Base-by-base conservation (phyloP, 176 grass and related monocot genomes). In the Carex scoparia region DNA sequence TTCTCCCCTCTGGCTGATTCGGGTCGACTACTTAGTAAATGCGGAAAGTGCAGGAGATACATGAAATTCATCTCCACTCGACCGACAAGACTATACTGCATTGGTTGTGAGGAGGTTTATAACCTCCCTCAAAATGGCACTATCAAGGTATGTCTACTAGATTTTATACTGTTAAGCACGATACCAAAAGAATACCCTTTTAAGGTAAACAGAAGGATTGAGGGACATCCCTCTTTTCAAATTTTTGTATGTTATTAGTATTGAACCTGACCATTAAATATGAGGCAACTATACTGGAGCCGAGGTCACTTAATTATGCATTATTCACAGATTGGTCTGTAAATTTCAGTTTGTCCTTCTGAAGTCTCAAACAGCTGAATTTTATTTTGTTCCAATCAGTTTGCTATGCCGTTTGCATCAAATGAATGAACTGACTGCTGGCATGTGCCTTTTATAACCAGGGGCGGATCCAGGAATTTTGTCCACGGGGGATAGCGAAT, bases 41-140 rank as follows among this genome's bases (percentile, higher is more conserved):
- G 95, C 1, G 95, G 95, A 62, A 98, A 98, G 94, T 98, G 95
- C 87, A 90, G 68, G 61, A 87, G 91, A 44, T 98, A 94, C 74
- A 98, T 98, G 95, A 98, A 98, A 85, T 94, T 88, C 66, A 98
- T 98, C 79, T 93, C 95, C 85, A 85, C 84, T 86, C 89, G 93
- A 83, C 95, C 95, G 23, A 85, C 87, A 84, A 91, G 91, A 79
- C 83, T 98, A 84, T 98, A 95, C 63, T 98, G 95, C 87, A 83
- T 88, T 82, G 92, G 93, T 84, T 98, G 95, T 86, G 95, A 98
- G 84, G 95, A 98, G 71, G 95, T 98, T 13, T 98, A 94, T 90
- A 91, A 98, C 90, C 93, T 98, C 83, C 95, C 95, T 63, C 95
- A 93, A 79, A 98, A 98, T 42, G 95, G 95, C 63, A 90, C 86